Evolutionary conservation across 371 early-diverging fungal genomes (phyloP), one percentile per base, ranked within the genome.

Genomic region (Chytridium lagenaria): DNA sequence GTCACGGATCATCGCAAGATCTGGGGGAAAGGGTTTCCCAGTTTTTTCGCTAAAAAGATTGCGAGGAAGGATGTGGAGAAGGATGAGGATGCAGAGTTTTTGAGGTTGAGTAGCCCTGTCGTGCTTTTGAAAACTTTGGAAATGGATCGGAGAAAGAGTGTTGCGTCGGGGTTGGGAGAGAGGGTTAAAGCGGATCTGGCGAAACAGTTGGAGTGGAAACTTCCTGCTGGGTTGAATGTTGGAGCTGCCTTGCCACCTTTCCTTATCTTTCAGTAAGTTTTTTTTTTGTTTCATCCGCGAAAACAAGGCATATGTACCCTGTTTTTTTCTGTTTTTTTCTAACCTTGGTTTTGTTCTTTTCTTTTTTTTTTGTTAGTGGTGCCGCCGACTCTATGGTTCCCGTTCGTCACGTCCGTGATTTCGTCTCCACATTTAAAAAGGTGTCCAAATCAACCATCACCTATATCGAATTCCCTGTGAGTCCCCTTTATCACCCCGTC

Each of bases 381-480:
- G 69, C 69, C 28, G 73, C 69, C 52, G 80, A 80, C 71, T 50
- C 50, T 26, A 61, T 80, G 36, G 72, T 73, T 16, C 80, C 80
- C 40, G 63, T 77, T 67, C 50, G 67, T 16, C 73, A 72, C 40
- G 68, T 64, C n/a, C 70, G 80, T 38, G 80, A 80, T 30, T 80
- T 77, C 37, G 74, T 73, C 19, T 70, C 67, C 55, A 73, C 68
- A 16, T 77, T 73, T 59, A 74, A 74, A 65, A 72, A 76, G 57
- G 68, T 75, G 33, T 67, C 71, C 50, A 72, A 73, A 50, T 39
- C 69, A 22, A 44, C 71, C 15, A 70, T 80, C 23, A 71, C 67
- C 65, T 72, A 74, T 66, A 52, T 80, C 44, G 80, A 80, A 69
- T 71, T 80, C 33, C 77, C 80, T n/a, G 67, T 75, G 51, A 3